A percentile compares a stretch with the other conserved stretches of the same genome.
phyloP scores from a whole-genome alignment of 352 stramenopile species.

The Pythium grandisporangium region DNA sequence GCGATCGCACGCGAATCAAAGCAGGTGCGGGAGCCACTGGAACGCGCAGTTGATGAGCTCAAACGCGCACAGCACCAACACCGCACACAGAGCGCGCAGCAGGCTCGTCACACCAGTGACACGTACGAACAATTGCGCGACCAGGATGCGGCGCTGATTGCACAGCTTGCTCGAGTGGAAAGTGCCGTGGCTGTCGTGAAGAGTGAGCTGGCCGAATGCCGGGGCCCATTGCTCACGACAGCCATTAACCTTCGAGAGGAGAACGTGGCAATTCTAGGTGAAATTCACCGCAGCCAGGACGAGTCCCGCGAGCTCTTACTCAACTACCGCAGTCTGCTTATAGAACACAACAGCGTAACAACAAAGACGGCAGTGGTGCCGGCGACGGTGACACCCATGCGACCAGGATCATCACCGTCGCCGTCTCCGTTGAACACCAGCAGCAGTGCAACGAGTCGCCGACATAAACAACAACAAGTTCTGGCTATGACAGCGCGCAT shows the following conservation, averaged over 20 bases:
- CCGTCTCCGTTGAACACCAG: slow-evolving; percentile 12
- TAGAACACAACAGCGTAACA: too few relatives aligned
- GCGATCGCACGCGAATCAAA: slow-evolving; percentile 27
- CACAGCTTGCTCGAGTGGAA: slow-evolving; percentile 16
- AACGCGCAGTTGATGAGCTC: slow-evolving; percentile 14
- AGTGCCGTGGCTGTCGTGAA: slow-evolving; percentile 16
- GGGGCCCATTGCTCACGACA: slow-evolving; percentile 42
- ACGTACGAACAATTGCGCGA: slow-evolving; percentile 25
- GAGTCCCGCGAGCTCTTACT: slow-evolving; percentile 58
- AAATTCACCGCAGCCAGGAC: slow-evolving; percentile 64
- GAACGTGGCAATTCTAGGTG: slow-evolving; percentile 50
- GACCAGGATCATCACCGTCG: too few relatives aligned
- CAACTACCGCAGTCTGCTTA: slow-evolving; percentile 48
- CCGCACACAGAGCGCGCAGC: slow-evolving; percentile 14
- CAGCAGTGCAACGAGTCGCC: slow-evolving; percentile 20
- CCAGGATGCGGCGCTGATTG: slow-evolving; percentile 24
- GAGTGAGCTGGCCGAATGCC: slow-evolving; percentile 31
- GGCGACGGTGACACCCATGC: not conserved
- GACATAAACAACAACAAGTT: slow-evolving; percentile 40
- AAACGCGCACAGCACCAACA: slow-evolving; percentile 11
- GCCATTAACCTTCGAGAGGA: slow-evolving; percentile 57
- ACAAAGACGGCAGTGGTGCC: not conserved
- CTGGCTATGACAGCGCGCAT: slow-evolving; percentile 6
- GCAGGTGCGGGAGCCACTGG: slow-evolving; percentile 11
- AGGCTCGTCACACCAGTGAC: slow-evolving; percentile 23